phyloP scores from a whole-genome alignment of 2,329 filamentous ascomycete genomes.

The Helminthosporium solani region DNA sequence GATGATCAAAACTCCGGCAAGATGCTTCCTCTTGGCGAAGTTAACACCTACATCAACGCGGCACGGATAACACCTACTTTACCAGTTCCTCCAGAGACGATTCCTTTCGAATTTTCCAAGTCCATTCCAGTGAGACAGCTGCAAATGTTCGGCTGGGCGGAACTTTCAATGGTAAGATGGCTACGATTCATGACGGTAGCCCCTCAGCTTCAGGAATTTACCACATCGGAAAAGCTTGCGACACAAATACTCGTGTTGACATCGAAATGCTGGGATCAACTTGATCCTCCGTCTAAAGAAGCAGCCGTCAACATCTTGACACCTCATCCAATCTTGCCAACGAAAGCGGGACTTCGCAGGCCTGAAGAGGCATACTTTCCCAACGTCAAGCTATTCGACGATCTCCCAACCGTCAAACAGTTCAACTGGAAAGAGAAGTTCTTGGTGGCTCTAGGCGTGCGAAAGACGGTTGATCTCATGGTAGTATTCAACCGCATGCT shows the following conservation, averaged over 20 bases:
- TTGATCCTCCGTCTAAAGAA: conserved; percentile 66
- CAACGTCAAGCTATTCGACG: conserved; percentile 91
- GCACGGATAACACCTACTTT: conserved; percentile 77
- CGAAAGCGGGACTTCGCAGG: conserved; percentile 83
- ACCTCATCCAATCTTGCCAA: conserved; percentile 76
- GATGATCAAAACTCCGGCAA: conserved; percentile 59
- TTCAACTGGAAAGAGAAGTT: conserved; percentile 87
- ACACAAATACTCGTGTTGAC: conserved; percentile 74
- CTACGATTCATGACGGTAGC: conserved; percentile 69
- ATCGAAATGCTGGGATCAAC: conserved; percentile 87
- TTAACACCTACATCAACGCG: conserved; percentile 73
- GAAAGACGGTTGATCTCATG: conserved; percentile 91
- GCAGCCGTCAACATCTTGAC: conserved; percentile 66
- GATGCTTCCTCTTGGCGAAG: conserved; percentile 74
- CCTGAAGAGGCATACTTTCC: conserved; percentile 88
- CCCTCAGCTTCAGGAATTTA: conserved; percentile 62
- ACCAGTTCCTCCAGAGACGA: conserved; percentile 76
- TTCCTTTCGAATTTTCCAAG: conserved; percentile 82
- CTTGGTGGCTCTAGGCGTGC: conserved; percentile 76
- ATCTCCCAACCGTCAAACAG: conserved; percentile 79
- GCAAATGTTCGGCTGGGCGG: conserved; percentile 80
- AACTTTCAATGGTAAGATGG: conserved; percentile 84
- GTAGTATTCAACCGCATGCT: conserved; percentile 90
- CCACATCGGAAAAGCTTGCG: conserved; percentile 71
- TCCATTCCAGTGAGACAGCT: conserved; percentile 67